phyloP scores from a whole-genome alignment of 345 rosid genomes.

The Microthlaspi erraticum region DNA sequence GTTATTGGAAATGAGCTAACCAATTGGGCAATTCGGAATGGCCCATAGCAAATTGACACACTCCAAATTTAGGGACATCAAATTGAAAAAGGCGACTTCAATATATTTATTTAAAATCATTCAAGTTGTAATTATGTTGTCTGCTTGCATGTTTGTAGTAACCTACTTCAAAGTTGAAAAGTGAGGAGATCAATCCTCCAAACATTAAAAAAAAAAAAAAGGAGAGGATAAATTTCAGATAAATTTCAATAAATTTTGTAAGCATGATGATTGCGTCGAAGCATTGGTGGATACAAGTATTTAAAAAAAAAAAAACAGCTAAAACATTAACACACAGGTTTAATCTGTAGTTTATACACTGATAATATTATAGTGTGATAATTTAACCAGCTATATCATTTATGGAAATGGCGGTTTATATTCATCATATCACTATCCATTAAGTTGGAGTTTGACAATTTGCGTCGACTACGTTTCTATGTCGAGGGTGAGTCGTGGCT shows the following conservation, averaged over 20 bases:
- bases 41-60: constrained; percentile 27
- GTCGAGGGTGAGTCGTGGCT: not conserved
- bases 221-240: constrained; percentile 7
- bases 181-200: constrained; percentile 32
- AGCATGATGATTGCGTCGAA: constrained; percentile 34
- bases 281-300: not conserved
- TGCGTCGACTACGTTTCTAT: not conserved
- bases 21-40: constrained; percentile 29
- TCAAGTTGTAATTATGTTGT: constrained; percentile 44
- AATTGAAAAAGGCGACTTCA: constrained; percentile 31
- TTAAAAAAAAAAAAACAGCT: not conserved
- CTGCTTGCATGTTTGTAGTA: constrained; percentile 45
- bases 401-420: not conserved
- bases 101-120: constrained; percentile 23
- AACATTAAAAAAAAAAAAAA: constrained; percentile 10
- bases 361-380: not conserved
- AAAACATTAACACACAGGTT: not conserved
- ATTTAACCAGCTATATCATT: not conserved
- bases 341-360: not conserved
- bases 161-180: constrained; percentile 26
- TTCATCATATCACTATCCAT: not conserved
- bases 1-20: constrained; percentile 14
- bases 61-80: constrained; percentile 32
- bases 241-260: constrained; percentile 13
- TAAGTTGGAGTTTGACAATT: not conserved